Conservation (phyloP, 2,329 filamentous ascomycete species). For the Diaporthe amygdali region DNA sequence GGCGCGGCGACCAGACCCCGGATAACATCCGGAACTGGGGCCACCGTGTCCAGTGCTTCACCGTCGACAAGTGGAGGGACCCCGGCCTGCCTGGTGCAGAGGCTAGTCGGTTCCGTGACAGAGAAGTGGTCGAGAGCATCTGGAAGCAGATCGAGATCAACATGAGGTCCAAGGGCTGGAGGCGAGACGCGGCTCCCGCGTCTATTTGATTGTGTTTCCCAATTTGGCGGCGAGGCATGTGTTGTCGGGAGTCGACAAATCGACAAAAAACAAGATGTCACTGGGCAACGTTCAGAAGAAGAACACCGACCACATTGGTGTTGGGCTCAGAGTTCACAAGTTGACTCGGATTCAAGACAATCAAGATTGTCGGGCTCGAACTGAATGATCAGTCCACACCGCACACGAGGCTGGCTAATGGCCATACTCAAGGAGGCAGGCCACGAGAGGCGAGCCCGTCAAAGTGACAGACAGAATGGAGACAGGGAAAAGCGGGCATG, state of each 20-base stretch:
- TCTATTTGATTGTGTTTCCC: slow-evolving; percentile 43
- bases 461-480: background rate
- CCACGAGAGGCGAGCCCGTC: background rate
- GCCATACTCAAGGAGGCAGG: background rate
- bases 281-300: background rate
- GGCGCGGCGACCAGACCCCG: slow-evolving; percentile 82
- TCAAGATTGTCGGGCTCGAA: background rate
- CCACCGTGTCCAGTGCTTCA: slow-evolving; percentile 77
- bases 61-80: slow-evolving; percentile 77
- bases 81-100: slow-evolving; percentile 50
- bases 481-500: slow-evolving; percentile 7
- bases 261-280: background rate
- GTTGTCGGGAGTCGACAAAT: background rate
- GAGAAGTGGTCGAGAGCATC: slow-evolving; percentile 90
- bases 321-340: background rate
- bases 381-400: background rate
- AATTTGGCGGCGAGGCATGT: background rate
- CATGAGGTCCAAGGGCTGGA: slow-evolving; percentile 88
- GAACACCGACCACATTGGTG: background rate
- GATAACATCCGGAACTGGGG: slow-evolving; percentile 84
- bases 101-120: slow-evolving; percentile 76
- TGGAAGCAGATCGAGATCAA: slow-evolving; percentile 89
- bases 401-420: background rate
- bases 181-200: slow-evolving; percentile 69
- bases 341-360: background rate